phyloP scores from a whole-genome alignment of 257 asterid genomes.

The Solanum etuberosum region DNA sequence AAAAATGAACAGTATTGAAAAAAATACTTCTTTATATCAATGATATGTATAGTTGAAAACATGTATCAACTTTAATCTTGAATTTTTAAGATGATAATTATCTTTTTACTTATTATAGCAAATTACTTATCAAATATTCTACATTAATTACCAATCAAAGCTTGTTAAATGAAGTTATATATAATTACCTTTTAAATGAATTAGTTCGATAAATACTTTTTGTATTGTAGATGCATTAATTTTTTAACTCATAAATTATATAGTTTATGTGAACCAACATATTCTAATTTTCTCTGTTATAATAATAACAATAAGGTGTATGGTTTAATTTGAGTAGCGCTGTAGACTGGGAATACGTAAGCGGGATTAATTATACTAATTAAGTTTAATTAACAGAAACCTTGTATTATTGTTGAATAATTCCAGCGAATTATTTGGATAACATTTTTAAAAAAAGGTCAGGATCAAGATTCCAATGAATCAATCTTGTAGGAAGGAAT shows the following conservation, averaged over 20 bases:
- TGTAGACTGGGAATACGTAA: not conserved
- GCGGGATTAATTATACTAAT: not conserved
- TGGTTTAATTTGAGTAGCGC: not conserved
- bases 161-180: not conserved
- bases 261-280: not conserved
- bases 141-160: not conserved
- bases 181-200: not conserved
- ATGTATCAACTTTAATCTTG: no score
- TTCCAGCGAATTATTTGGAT: not conserved
- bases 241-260: not conserved
- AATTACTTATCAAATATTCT: not conserved
- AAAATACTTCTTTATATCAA: not conserved
- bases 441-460: not conserved
- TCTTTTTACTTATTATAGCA: not conserved
- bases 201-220: not conserved
- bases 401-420: not conserved
- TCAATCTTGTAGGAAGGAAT: not conserved
- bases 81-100: not conserved
- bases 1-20: not conserved
- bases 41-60: no score
- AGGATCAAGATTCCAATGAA: not conserved
- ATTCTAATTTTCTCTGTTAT: not conserved
- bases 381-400: not conserved
- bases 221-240: not conserved
- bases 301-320: not conserved